Evolutionary conservation across 2,329 filamentous ascomycete species (phyloP).

Genomic region (Fusarium abutilonis): DNA sequence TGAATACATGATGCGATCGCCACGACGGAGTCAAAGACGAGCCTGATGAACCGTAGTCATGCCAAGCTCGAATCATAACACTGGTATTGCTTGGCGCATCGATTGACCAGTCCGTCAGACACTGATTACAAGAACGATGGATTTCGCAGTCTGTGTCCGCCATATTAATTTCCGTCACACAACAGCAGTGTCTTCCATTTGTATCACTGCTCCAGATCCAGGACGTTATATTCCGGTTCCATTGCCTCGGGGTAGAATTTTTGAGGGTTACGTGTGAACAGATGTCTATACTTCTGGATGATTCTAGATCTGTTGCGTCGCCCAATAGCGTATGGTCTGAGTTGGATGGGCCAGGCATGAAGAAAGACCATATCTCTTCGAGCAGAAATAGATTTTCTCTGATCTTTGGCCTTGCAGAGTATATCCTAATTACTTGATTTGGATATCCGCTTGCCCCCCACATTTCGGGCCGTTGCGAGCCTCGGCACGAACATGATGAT

Average conservation of each 20-base stretch:
- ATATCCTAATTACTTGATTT: neutral
- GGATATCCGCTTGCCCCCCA: constrained; percentile 25
- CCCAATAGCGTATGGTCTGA: no score
- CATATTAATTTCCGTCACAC: no score
- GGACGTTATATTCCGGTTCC: no score
- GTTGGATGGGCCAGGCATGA: no score
- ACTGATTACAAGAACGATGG: neutral
- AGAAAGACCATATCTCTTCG: no score
- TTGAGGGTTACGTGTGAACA: no score
- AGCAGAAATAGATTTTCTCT: no score
- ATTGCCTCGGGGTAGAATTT: no score
- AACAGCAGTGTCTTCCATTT: no score
- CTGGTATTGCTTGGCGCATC: neutral
- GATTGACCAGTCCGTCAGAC: neutral
- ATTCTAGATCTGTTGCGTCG: no score
- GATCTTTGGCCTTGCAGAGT: neutral
- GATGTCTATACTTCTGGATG: no score
- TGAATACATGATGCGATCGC: neutral
- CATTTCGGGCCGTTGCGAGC: constrained; percentile 41
- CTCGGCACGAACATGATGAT: constrained; percentile 41
- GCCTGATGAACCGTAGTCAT: constrained; percentile 2
- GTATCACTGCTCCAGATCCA: no score
- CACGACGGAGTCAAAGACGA: neutral
- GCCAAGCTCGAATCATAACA: neutral
- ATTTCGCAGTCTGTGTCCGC: neutral